Conservation (phyloP, 2,329 filamentous ascomycete species). For the Albifimbria verrucaria region DNA sequence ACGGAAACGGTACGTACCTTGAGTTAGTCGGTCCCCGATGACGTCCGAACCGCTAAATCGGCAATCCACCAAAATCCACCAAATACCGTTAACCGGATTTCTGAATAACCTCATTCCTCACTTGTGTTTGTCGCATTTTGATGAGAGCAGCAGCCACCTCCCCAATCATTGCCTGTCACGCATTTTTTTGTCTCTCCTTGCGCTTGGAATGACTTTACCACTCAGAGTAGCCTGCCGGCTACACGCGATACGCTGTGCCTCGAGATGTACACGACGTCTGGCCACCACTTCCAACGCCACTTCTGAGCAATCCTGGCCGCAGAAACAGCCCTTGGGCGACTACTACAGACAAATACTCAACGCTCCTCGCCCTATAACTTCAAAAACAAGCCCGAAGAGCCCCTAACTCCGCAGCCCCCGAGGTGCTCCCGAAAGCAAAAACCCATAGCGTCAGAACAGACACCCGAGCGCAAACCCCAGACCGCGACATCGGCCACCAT, state of each 20-base stretch:
- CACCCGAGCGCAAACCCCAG: slow-evolving; percentile 23
- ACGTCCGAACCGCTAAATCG: slow-evolving; percentile 1
- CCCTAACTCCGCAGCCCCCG: slow-evolving; percentile 33
- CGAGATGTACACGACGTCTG: slow-evolving; percentile 20
- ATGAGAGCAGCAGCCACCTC: too few species aligned
- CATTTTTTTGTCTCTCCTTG: neutral
- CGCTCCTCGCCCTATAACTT: slow-evolving; percentile 37
- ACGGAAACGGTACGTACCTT: neutral
- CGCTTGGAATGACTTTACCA: neutral
- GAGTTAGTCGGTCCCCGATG: neutral
- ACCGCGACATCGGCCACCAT: slow-evolving; percentile 8
- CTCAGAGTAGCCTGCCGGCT: neutral
- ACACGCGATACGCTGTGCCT: neutral
- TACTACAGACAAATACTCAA: slow-evolving; percentile 59
- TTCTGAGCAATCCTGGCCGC: slow-evolving; percentile 27
- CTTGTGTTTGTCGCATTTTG: neutral
- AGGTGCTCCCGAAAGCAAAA: slow-evolving; percentile 13
- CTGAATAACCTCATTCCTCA: neutral
- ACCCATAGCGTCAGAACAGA: slow-evolving; percentile 18
- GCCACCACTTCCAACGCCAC: slow-evolving; percentile 18
- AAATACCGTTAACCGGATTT: neutral
- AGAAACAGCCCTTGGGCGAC: slow-evolving; percentile 46
- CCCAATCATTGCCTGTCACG: too few species aligned
- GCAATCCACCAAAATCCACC: neutral
- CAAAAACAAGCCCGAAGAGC: slow-evolving; percentile 40